Conservation (phyloP, 2,329 filamentous ascomycete genomes). For the Cladorrhinum sp. region DNA sequence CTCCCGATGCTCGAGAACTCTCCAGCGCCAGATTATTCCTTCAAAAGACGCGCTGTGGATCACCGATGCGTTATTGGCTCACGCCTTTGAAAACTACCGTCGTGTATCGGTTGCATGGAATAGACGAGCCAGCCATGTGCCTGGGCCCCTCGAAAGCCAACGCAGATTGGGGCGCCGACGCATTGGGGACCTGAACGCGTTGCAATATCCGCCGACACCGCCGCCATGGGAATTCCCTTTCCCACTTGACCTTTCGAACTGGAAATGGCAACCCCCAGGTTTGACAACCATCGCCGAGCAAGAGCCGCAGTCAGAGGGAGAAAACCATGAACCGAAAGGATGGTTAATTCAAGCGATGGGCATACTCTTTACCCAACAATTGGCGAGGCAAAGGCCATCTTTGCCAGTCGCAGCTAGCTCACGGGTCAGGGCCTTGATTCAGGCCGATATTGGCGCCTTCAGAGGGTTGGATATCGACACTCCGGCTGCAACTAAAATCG, state of each 20-base stretch:
- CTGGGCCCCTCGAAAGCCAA: constrained; percentile 54
- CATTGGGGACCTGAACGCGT: constrained; percentile 48
- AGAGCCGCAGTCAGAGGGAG: background rate
- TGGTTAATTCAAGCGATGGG: constrained; percentile 8
- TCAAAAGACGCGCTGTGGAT: constrained; percentile 54
- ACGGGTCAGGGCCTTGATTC: background rate
- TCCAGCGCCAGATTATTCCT: constrained; percentile 40
- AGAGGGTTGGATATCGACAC: background rate
- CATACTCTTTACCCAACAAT: background rate
- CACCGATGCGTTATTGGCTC: constrained; percentile 52
- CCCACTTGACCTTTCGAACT: constrained; percentile 43
- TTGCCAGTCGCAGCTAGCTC: background rate
- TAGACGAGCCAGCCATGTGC: constrained; percentile 40
- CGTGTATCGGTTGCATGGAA: constrained; percentile 31
- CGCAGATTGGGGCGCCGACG: constrained; percentile 51
- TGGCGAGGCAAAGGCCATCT: background rate
- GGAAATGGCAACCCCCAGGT: constrained; percentile 51
- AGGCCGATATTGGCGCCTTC: constrained; percentile 12
- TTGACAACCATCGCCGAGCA: constrained; percentile 18
- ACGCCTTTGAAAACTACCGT: constrained; percentile 48
- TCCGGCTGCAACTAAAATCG: background rate
- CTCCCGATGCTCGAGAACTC: constrained; percentile 48
- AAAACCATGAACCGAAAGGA: background rate
- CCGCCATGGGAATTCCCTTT: constrained; percentile 48
- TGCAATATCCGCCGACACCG: constrained; percentile 38